Conservation (phyloP, 805 yeast species). For the Metschnikowia aberdeeniae region DNA sequence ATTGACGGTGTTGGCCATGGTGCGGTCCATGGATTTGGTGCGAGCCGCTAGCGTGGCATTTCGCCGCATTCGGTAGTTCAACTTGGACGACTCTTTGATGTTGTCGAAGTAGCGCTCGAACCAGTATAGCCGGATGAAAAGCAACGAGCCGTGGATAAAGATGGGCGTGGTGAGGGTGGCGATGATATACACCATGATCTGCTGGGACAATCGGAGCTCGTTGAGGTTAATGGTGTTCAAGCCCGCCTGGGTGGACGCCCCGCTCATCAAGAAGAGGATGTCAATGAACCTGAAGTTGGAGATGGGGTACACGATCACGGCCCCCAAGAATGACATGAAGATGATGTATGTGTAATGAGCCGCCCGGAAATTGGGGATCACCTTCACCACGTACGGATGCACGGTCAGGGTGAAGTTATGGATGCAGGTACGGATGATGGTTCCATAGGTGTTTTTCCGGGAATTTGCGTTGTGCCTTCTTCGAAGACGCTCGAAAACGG, state of each 20-base stretch:
- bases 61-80: constrained; percentile 77
- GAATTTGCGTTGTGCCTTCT: neutral
- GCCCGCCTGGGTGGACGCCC: constrained; percentile 89
- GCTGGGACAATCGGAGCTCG: constrained; percentile 68
- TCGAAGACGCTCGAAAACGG: constrained; percentile 3
- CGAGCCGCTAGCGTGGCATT: constrained; percentile 66
- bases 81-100: constrained; percentile 72
- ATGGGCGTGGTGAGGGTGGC: constrained; percentile 79
- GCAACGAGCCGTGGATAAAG: constrained; percentile 74
- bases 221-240: constrained; percentile 75
- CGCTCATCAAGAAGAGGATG: constrained; percentile 68
- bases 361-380: constrained; percentile 53
- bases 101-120: constrained; percentile 83
- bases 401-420: constrained; percentile 31
- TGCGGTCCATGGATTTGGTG: constrained; percentile 29
- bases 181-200: constrained; percentile 60
- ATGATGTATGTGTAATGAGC: constrained; percentile 75
- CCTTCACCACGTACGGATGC: constrained; percentile 38
- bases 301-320: constrained; percentile 76
- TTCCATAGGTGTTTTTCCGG: neutral
- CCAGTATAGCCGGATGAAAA: constrained; percentile 79
- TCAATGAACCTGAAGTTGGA: constrained; percentile 68
- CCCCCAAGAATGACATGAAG: constrained; percentile 54
- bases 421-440: constrained; percentile 28
- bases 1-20: constrained; percentile 27